Percentiles rank a stretch among this genome's conserved stretches.
Conservation (phyloP, 129 eudicot species). For the Kitagawia praeruptora region DNA sequence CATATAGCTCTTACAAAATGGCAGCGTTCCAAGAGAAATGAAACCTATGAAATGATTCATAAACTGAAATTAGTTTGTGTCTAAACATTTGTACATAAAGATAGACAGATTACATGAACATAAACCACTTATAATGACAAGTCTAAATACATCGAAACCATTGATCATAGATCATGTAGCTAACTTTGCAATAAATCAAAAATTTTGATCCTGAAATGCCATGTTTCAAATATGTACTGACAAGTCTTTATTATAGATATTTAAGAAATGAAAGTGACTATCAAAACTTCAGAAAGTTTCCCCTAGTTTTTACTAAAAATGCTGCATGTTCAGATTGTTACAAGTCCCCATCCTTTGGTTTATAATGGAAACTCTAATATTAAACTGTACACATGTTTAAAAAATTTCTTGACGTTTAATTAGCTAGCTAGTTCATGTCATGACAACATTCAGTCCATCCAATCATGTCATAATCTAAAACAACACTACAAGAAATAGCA, state of each 20-base stretch:
- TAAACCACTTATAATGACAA: no score
- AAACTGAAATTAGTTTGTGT: no score
- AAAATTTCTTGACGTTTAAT: not conserved
- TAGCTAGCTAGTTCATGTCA: not conserved
- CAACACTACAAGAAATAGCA: no score
- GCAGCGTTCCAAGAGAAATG: no score
- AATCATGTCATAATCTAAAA: no score
- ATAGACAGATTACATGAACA: no score
- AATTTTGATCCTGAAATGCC: not conserved
- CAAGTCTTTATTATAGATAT: not conserved
- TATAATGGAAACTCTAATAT: not conserved
- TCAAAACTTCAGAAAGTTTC: not conserved
- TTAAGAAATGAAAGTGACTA: not conserved
- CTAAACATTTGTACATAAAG: no score
- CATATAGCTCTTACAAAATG: slow-evolving; percentile 11
- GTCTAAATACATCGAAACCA: not conserved
- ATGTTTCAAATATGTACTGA: not conserved
- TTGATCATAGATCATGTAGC: not conserved
- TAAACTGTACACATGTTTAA: no score
- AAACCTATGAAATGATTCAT: no score
- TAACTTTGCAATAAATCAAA: no score
- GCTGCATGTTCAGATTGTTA: not conserved
- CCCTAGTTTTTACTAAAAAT: not conserved
- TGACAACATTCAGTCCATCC: not conserved
- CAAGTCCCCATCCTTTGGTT: not conserved